Conservation (phyloP, 495 filamentous ascomycete genomes). For the Rusavskia elegans region DNA sequence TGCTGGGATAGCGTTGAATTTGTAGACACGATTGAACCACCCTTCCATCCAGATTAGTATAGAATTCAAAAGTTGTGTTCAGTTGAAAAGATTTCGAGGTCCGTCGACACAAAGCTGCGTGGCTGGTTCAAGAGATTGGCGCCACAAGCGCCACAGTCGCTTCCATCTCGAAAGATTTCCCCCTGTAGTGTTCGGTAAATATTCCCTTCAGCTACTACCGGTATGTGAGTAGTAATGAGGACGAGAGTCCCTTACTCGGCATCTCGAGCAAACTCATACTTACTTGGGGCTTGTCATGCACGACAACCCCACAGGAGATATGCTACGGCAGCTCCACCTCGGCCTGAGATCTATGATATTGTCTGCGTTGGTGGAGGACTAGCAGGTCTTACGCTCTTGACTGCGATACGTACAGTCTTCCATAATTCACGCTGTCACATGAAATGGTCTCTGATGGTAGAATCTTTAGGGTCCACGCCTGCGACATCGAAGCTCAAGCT, state of each 20-base stretch:
- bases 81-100: no score
- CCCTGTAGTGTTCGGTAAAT: no score
- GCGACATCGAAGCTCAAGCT: conserved; percentile 62
- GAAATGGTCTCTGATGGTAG: neutral
- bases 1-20: no score
- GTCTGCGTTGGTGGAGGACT: conserved; percentile 95
- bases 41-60: no score
- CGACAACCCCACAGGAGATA: neutral
- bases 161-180: no score
- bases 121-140: no score
- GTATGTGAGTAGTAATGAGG: neutral
- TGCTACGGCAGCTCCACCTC: conserved; percentile 5
- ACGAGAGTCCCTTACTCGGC: neutral
- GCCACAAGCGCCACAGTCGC: no score
- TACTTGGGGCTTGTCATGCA: neutral
- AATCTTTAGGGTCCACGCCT: conserved; percentile 40
- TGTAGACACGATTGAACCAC: no score
- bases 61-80: no score
- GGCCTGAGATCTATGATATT: conserved; percentile 60
- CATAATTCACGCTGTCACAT: neutral
- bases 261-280: neutral
- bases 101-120: no score
- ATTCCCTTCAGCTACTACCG: no score
- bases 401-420: conserved; percentile 56
- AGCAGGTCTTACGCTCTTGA: conserved; percentile 74